These are phyloP conservation scores for Chlamydomonas sp. DNA, from an alignment of 139 green algal species.

Conservation along the genomic window DNA sequence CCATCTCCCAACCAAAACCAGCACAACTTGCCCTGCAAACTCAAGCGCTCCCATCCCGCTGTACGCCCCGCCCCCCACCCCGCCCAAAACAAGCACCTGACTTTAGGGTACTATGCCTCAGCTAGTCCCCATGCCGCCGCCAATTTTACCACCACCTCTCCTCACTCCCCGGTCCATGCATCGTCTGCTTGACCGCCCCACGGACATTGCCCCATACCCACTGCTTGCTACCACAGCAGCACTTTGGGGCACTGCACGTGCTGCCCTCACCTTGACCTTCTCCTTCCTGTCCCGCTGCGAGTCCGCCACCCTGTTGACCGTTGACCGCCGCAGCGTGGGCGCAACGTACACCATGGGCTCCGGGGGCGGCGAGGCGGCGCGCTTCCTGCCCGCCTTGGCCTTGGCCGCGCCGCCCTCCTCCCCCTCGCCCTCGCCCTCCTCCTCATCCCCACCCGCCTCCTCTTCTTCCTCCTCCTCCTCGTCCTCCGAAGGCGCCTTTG, in stretches of 20 bases:
- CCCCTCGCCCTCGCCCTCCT: slow-evolving; percentile 26
- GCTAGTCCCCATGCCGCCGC: neutral
- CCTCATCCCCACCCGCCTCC: slow-evolving; percentile 35
- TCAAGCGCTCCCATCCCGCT: neutral
- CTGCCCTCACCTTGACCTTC: slow-evolving; percentile 15
- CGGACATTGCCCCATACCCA: neutral
- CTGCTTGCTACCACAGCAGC: neutral
- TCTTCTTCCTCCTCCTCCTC: neutral
- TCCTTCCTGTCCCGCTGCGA: slow-evolving; percentile 22
- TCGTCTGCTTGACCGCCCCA: too few relatives aligned
- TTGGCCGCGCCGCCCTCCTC: neutral
- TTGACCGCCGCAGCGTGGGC: slow-evolving; percentile 49
- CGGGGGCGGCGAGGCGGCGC: neutral
- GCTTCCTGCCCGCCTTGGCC: neutral
- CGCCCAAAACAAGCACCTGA: neutral
- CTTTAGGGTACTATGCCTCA: neutral
- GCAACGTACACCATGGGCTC: slow-evolving; percentile 42
- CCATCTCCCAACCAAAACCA: too few relatives aligned
- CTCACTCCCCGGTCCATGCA: too few relatives aligned
- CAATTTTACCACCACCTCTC: too few relatives aligned
- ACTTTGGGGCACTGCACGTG: neutral
- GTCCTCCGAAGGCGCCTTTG: neutral
- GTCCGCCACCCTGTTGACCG: slow-evolving; percentile 35
- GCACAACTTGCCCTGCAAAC: neutral
- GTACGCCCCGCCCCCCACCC: neutral